phyloP scores from a whole-genome alignment of 371 early-diverging fungal species.

The Cladochytrium tenue region DNA sequence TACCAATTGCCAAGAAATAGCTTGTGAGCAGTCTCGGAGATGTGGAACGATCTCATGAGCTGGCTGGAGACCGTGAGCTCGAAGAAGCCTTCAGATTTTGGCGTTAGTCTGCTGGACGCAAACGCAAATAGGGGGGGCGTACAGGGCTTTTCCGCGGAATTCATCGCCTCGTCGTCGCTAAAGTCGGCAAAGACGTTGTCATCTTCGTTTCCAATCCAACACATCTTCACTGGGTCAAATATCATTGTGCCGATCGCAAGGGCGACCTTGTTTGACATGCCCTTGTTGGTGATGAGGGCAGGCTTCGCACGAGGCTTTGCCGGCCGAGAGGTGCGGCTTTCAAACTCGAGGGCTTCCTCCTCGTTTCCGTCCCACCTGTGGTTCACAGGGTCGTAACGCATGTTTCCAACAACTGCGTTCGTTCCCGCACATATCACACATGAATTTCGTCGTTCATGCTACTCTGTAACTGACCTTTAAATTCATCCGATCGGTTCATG shows the following conservation, averaged over 20 bases:
- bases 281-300: slow-evolving; percentile 38
- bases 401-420: slow-evolving; percentile 40
- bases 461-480: slow-evolving; percentile 30
- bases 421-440: no score
- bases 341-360: slow-evolving; percentile 39
- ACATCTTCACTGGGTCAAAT: slow-evolving; percentile 50
- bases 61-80: slow-evolving; percentile 23
- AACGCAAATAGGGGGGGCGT: not conserved
- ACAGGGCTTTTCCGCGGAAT: not conserved
- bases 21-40: slow-evolving; percentile 48
- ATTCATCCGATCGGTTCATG: slow-evolving; percentile 21
- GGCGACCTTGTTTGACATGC: slow-evolving; percentile 21
- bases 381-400: slow-evolving; percentile 47
- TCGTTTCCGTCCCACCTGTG: slow-evolving; percentile 57
- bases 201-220: slow-evolving; percentile 46
- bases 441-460: no score
- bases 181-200: slow-evolving; percentile 44
- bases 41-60: slow-evolving; percentile 29
- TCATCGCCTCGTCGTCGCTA: not conserved
- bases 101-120: slow-evolving; percentile 6
- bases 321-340: slow-evolving; percentile 10
- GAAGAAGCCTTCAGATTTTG: not conserved
- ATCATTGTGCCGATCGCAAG: slow-evolving; percentile 40
- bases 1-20: slow-evolving; percentile 52
- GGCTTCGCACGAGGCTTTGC: slow-evolving; percentile 3